These are phyloP conservation scores for Boletus patriciae DNA, from an alignment of 768 basidiomycete species.

Conservation along the genomic window DNA sequence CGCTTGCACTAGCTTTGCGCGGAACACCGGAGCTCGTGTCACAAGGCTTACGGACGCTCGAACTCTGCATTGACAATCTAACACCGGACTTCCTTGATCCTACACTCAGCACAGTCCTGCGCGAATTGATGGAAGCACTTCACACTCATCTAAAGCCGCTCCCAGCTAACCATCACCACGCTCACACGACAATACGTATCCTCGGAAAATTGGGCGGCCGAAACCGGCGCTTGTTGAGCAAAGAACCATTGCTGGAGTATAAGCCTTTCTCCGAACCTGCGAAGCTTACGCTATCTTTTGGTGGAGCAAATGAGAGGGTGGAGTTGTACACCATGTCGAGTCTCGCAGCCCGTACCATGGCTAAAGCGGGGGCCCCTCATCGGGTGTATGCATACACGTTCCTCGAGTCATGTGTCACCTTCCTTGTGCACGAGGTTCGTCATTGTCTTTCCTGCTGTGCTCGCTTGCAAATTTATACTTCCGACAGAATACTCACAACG, in stretches of 20 bases:
- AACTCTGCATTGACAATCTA: slow-evolving; percentile 98
- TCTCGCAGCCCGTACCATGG: slow-evolving; percentile 64
- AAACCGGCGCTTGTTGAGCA: slow-evolving; percentile 82
- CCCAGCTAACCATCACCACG: slow-evolving; percentile 84
- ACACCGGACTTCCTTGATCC: slow-evolving; percentile 98
- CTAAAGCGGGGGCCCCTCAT: slow-evolving; percentile 42
- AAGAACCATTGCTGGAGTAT: slow-evolving; percentile 75
- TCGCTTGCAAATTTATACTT: slow-evolving; percentile 7
- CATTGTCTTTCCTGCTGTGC: not conserved
- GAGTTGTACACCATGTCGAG: slow-evolving; percentile 64
- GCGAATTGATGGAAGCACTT: slow-evolving; percentile 93
- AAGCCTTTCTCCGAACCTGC: slow-evolving; percentile 69
- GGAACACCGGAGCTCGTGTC: slow-evolving; percentile 88
- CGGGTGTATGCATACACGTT: slow-evolving; percentile 62
- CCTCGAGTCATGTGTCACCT: slow-evolving; percentile 68
- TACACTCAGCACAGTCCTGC: slow-evolving; percentile 85
- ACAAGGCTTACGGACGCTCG: slow-evolving; percentile 93
- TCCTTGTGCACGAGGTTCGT: slow-evolving; percentile 73
- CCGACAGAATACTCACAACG: slow-evolving; percentile 63
- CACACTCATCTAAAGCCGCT: slow-evolving; percentile 88
- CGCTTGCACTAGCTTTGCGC: slow-evolving; percentile 85
- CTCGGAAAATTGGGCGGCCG: slow-evolving; percentile 95
- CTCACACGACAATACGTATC: slow-evolving; percentile 94
- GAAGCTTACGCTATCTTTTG: slow-evolving; percentile 71
- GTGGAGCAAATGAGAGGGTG: slow-evolving; percentile 60